Conservation (phyloP, 768 basidiomycete genomes). For the Trametes gibbosa region DNA sequence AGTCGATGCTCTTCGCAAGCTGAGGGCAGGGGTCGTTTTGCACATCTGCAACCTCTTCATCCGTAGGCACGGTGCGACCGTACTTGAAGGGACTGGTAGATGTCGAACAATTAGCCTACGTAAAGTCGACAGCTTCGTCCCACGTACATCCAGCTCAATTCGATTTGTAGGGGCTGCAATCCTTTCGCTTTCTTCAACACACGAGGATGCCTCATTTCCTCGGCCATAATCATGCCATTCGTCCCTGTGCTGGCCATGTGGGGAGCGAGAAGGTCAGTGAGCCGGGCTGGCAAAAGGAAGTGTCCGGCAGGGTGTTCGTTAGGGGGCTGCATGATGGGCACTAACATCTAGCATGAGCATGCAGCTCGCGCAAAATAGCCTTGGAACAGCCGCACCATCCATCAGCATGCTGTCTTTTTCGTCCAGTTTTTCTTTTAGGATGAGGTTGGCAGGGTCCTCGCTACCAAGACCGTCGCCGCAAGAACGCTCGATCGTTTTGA, state of each 20-base stretch:
- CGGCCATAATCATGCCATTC: not conserved
- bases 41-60: slow-evolving; percentile 26
- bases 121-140: slow-evolving; percentile 20
- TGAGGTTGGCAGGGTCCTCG: slow-evolving; percentile 30
- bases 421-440: slow-evolving; percentile 56
- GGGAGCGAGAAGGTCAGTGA: slow-evolving; percentile 16
- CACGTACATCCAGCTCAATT: slow-evolving; percentile 64
- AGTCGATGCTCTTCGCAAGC: slow-evolving; percentile 4
- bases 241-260: not conserved
- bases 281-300: slow-evolving; percentile 22
- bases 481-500: slow-evolving; percentile 10
- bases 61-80: slow-evolving; percentile 23
- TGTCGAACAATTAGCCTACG: not conserved
- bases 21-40: slow-evolving; percentile 2
- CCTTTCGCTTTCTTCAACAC: slow-evolving; percentile 59
- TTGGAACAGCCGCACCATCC: slow-evolving; percentile 47
- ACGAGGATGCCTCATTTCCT: not conserved
- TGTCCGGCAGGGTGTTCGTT: slow-evolving; percentile 40
- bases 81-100: slow-evolving; percentile 29
- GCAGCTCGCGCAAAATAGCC: not conserved
- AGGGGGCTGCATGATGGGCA: slow-evolving; percentile 55
- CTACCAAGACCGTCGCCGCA: slow-evolving; percentile 8
- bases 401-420: slow-evolving; percentile 50
- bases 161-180: slow-evolving; percentile 52
- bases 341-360: slow-evolving; percentile 46